Conservation (phyloP, 805 yeast species). For the Metschnikowia anglica region DNA sequence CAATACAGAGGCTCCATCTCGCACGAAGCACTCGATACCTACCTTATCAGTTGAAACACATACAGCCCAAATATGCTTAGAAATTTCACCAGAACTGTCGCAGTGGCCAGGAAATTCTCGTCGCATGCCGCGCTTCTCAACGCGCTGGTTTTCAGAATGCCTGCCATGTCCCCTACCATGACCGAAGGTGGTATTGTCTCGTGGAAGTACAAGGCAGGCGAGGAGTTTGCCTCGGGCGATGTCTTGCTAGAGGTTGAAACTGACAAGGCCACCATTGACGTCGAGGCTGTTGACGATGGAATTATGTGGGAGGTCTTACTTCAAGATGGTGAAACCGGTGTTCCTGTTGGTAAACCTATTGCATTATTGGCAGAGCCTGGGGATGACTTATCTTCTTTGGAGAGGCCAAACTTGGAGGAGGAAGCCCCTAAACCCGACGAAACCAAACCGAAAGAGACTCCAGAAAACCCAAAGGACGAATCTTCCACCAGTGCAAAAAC, state of each 20-base stretch:
- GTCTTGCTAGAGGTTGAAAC: conserved; percentile 80
- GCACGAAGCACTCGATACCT: conserved; percentile 1
- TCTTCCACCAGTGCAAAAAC: too few relatives aligned
- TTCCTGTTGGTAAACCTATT: conserved; percentile 86
- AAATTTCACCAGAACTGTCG: conserved; percentile 15
- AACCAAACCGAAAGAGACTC: conserved; percentile 6
- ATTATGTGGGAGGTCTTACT: conserved; percentile 69
- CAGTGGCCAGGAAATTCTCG: conserved; percentile 31
- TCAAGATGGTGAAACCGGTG: conserved; percentile 74
- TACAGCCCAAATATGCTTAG: conserved; percentile 21
- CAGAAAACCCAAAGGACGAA: conserved; percentile 17
- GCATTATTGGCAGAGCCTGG: conserved; percentile 86
- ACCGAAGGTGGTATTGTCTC: conserved; percentile 87
- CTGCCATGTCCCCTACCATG: conserved; percentile 99
- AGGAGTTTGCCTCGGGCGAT: conserved; percentile 77
- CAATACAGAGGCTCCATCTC: conserved; percentile 8
- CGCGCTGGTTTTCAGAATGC: conserved; percentile 73
- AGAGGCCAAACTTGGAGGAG: conserved; percentile 48
- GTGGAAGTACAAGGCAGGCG: conserved; percentile 80
- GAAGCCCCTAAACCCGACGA: conserved; percentile 16
- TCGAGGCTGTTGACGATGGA: conserved; percentile 92
- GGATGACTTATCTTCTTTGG: conserved; percentile 70
- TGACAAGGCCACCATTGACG: conserved; percentile 80
- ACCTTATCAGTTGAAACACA: not conserved
- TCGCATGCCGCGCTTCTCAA: conserved; percentile 25